phyloP scores from a whole-genome alignment of 2,329 filamentous ascomycete species.

The Cladophialophora yegresii region DNA sequence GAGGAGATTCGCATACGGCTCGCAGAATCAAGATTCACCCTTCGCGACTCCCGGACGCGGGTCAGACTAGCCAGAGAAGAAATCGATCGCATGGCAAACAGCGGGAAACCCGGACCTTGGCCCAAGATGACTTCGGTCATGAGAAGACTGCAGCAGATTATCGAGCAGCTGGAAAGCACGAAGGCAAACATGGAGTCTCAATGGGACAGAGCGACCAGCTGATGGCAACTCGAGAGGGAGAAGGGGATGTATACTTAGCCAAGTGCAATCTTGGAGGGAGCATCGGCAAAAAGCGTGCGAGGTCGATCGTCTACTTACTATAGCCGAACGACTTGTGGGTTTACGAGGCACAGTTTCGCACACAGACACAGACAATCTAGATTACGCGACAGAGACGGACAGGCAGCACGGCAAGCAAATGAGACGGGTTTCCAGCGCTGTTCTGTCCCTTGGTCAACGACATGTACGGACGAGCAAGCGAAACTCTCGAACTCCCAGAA shows the following conservation, averaged over 20 bases:
- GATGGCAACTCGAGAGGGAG: neutral
- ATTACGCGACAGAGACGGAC: neutral
- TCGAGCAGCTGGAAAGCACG: neutral
- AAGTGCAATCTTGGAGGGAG: neutral
- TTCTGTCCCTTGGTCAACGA: too few relatives aligned
- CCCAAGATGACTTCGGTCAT: neutral
- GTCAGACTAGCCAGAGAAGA: neutral
- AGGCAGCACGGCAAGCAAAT: too few relatives aligned
- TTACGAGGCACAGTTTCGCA: too few relatives aligned
- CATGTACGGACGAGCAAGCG: too few relatives aligned
- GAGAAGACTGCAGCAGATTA: neutral
- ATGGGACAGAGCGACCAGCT: neutral
- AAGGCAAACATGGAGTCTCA: neutral
- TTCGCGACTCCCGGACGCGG: neutral
- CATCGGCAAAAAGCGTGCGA: neutral
- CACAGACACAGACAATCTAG: neutral
- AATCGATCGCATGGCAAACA: neutral
- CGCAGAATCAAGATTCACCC: neutral
- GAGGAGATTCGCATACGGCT: neutral
- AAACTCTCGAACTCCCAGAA: too few relatives aligned
- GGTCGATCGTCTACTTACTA: too few relatives aligned
- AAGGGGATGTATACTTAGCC: neutral
- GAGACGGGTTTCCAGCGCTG: too few relatives aligned
- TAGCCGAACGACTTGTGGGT: too few relatives aligned
- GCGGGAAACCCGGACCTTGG: neutral